Evolutionary conservation across 2,329 filamentous ascomycete genomes (phyloP), one percentile per base, ranked within the genome.

Genomic region (Simplicillium aogashimaense): DNA sequence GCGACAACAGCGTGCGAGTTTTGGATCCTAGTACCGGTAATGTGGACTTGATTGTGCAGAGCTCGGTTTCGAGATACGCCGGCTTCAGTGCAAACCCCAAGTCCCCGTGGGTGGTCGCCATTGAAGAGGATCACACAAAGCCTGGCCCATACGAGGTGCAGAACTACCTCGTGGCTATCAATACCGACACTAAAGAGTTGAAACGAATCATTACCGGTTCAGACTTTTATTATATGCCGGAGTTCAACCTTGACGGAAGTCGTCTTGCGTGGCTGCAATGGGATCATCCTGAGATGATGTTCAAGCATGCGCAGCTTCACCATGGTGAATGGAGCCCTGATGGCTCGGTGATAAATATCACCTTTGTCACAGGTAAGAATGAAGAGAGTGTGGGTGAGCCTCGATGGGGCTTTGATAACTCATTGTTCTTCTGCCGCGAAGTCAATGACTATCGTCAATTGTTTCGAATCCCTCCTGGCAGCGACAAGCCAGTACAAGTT

Each of bases 231-330:
- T 60, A 59, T 13, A 58, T 61, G 32, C 67, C 69, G 2, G 62
- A 60, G 17, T 72, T 67, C 46, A 66, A 60, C 45, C 59, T 54
- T 5, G 58, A 65, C 43, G 64, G 65, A 9, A 56, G 50, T 7
- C 57, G 57, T 40, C 45, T 70, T 13, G 58, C 53, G 14, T 72
- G 69, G 68, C 56, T 66, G n/a, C 62, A 71, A 44, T 73, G 69
- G 69, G 51, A 63, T 25, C 66, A 71, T 46, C 69, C 67, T 1
- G 58, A 66, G 45, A 65, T 72, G 59, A 66, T 69, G 0, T 72
- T 68, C 57, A 62, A 59, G 1, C 63, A 60, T 5, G 60, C 59
- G 5, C 55, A 62, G 38, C 47, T 72, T 2, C 59, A 58, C 45
- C 45, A 61, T 39, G 65, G 61, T 0, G 54, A 62, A n/a, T 70